phyloP scores from a whole-genome alignment of 495 filamentous ascomycete genomes.

The Cladorrhinum samala region DNA sequence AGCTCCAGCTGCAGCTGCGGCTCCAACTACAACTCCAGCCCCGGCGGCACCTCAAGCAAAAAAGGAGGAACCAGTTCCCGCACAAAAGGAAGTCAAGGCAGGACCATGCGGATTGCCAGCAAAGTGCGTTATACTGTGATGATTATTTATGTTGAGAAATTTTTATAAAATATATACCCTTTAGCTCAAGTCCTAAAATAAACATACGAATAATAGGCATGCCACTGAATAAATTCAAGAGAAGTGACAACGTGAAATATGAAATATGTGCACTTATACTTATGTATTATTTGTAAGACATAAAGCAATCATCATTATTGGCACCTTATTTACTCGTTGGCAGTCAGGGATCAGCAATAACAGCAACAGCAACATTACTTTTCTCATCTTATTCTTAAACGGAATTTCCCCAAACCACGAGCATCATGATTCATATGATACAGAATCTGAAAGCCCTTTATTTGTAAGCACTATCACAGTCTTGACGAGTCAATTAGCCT shows the following conservation, averaged over 20 bases:
- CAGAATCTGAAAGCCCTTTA: too few relatives aligned
- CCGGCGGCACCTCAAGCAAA: not conserved
- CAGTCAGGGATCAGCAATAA: too few relatives aligned
- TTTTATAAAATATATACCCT: not conserved
- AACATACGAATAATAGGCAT: not conserved
- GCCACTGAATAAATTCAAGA: not conserved
- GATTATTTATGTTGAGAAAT: not conserved
- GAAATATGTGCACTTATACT: not conserved
- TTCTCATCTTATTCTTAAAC: too few relatives aligned
- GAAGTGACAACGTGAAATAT: not conserved
- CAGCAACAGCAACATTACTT: too few relatives aligned
- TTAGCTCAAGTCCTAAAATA: not conserved
- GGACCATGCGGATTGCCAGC: conserved; percentile 15
- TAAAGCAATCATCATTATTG: too few relatives aligned
- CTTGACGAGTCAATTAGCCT: too few relatives aligned
- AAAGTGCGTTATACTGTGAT: conserved; percentile 17
- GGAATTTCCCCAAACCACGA: too few relatives aligned
- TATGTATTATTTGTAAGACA: not conserved
- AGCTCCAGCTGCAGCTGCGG: not conserved
- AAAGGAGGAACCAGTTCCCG: not conserved
- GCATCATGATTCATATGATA: too few relatives aligned
- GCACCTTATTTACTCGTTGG: too few relatives aligned
- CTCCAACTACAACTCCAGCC: not conserved
- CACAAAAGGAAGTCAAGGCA: conserved; percentile 10
- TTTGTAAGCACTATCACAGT: too few relatives aligned